Percentiles rank a stretch among this genome's conserved stretches.
phyloP scores from a whole-genome alignment of 139 green algal genomes.

The Chlamydomonas asymmetrica region DNA sequence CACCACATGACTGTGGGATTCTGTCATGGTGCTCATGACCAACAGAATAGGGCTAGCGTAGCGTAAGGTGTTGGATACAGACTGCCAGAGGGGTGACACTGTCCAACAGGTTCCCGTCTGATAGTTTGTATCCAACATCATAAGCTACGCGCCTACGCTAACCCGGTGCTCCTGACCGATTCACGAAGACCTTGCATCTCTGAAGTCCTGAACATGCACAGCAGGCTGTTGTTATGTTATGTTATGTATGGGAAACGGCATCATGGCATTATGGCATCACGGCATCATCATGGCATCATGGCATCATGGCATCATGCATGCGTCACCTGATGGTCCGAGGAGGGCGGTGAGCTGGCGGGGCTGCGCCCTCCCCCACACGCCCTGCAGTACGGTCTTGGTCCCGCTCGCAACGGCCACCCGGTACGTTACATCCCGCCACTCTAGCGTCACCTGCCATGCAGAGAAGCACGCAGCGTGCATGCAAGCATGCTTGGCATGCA shows the following conservation, averaged over 20 bases:
- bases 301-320: background rate
- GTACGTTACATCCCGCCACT: conserved; percentile 17
- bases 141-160: no score
- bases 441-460: conserved; percentile 24
- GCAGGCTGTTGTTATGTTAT: background rate
- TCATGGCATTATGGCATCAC: background rate
- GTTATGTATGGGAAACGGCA: background rate
- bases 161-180: no score
- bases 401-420: background rate
- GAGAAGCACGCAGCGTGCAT: no score
- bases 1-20: no score
- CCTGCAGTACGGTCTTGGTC: conserved; percentile 7
- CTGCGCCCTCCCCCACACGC: conserved; percentile 23
- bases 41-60: no score
- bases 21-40: no score
- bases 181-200: no score
- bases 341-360: conserved; percentile 18
- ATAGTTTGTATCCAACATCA: no score
- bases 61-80: no score
- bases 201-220: background rate
- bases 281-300: background rate
- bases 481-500: no score
- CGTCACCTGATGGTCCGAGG: conserved; percentile 20
- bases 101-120: no score
- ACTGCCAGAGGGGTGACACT: no score